Conservation (phyloP, 148 eudicot genomes). For the Pouteria glomerata region DNA sequence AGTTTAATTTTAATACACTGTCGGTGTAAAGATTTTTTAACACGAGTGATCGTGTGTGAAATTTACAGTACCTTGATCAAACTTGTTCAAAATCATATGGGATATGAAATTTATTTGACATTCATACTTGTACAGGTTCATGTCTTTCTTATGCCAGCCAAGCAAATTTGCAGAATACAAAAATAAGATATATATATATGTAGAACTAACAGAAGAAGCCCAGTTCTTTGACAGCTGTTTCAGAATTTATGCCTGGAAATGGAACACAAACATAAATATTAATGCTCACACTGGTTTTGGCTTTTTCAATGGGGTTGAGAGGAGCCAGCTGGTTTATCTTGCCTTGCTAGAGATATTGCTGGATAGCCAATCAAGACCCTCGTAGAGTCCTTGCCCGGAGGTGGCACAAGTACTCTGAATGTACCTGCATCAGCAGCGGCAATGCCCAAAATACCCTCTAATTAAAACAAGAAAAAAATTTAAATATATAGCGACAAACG, state of each 20-base stretch:
- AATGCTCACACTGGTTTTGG: background rate
- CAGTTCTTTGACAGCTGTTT: background rate
- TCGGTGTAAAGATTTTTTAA: too few relatives aligned
- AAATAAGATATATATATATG: too few relatives aligned
- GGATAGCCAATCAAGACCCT: conserved; percentile 70
- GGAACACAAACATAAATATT: background rate
- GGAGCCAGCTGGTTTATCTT: conserved; percentile 7
- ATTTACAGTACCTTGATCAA: too few relatives aligned
- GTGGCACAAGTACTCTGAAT: conserved; percentile 60
- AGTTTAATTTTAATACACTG: too few relatives aligned
- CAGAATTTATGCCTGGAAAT: conserved; percentile 4
- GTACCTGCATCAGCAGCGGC: conserved; percentile 30
- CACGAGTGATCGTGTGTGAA: too few relatives aligned
- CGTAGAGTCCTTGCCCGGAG: conserved; percentile 58
- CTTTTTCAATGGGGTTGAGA: background rate
- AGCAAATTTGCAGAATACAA: too few relatives aligned
- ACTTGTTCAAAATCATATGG: too few relatives aligned
- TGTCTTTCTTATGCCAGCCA: too few relatives aligned
- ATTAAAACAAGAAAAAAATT: background rate
- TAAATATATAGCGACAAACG: too few relatives aligned
- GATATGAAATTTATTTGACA: too few relatives aligned
- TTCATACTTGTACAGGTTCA: too few relatives aligned
- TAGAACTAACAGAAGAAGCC: background rate
- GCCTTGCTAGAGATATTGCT: conserved; percentile 46
- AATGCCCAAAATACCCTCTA: background rate